A percentile compares a stretch with the other conserved stretches of the same genome.
Conservation (phyloP, 495 filamentous ascomycete species). For the Aspergillus avenaceus region DNA sequence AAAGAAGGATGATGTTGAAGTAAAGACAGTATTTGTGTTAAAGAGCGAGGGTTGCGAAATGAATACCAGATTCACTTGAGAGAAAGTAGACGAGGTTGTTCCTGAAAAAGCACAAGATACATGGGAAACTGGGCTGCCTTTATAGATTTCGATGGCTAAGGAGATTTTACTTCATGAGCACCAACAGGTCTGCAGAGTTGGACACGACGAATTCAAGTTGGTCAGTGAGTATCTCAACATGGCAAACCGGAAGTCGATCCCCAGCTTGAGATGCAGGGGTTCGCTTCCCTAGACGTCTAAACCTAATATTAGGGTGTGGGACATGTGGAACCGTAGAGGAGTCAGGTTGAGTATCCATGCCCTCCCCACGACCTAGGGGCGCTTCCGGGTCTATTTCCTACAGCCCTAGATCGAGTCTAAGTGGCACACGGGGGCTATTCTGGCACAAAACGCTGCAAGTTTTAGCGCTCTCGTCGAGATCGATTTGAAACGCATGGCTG, state of each 20-base stretch:
- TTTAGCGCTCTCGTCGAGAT: neutral
- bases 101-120: neutral
- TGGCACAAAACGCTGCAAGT: neutral
- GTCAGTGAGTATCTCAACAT: neutral
- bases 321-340: neutral
- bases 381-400: neutral
- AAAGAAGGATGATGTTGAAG: conserved; percentile 1
- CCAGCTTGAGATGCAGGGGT: neutral
- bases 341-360: neutral
- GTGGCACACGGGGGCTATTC: no score
- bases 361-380: neutral
- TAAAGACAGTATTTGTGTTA: neutral
- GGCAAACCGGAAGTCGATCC: neutral
- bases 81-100: neutral
- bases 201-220: neutral
- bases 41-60: conserved; percentile 3
- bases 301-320: neutral
- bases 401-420: neutral
- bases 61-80: conserved; percentile 12
- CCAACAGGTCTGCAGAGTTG: neutral
- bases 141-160: conserved; percentile 5
- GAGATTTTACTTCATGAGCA: neutral
- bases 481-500: neutral
- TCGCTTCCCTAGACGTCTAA: neutral
- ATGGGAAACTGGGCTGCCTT: conserved; percentile 2